Conservation (phyloP, 1,139 yeast genomes). For the Casaregolazyma lundiana region DNA sequence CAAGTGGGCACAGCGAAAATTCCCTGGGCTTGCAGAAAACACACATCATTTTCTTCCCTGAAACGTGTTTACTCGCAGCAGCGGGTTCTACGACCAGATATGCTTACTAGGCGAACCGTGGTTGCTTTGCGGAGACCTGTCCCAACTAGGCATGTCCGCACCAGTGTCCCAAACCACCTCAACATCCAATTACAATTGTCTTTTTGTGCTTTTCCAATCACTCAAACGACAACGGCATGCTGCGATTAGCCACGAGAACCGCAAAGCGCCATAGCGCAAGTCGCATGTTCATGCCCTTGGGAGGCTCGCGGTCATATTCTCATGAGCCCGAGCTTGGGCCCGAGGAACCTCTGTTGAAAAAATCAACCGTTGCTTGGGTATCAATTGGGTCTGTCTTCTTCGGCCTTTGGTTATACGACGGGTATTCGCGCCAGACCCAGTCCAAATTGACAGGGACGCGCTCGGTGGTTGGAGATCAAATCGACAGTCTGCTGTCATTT, state of each 20-base stretch:
- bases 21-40: too few species aligned
- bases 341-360: constrained; percentile 13
- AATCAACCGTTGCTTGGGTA: constrained; percentile 21
- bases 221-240: background rate
- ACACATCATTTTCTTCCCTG: too few species aligned
- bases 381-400: constrained; percentile 22
- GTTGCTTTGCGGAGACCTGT: background rate
- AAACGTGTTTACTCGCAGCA: too few species aligned
- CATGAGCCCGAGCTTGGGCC: constrained; percentile 13
- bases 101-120: too few species aligned
- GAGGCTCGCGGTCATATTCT: background rate
- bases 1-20: too few species aligned
- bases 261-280: background rate
- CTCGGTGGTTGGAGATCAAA: constrained; percentile 27
- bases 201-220: background rate
- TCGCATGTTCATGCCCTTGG: background rate
- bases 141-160: background rate
- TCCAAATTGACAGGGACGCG: constrained; percentile 19
- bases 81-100: too few species aligned
- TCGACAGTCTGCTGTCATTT: constrained; percentile 21
- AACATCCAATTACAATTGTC: constrained; percentile 3
- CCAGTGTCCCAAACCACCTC: background rate
- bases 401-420: constrained; percentile 26
- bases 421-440: constrained; percentile 8
- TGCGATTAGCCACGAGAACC: background rate